Evolutionary conservation across 345 rosid genomes (phyloP).

Genomic region (Mercurialis annua): DNA sequence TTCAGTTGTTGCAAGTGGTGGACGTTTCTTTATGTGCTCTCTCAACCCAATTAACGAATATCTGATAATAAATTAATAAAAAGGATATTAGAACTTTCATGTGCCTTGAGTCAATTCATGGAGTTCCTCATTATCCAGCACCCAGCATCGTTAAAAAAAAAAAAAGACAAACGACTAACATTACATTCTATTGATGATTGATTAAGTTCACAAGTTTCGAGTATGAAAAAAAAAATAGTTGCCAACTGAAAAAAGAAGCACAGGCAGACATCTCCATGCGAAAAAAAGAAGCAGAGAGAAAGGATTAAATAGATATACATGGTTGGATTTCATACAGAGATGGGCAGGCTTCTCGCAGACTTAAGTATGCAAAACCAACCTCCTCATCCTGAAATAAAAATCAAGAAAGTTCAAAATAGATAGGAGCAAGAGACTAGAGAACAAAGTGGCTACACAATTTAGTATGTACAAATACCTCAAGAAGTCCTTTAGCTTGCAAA

Average conservation of each 20-base stretch:
- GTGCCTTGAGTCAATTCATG: background rate
- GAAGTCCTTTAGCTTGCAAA: slow-evolving; percentile 69
- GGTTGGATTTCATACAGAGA: slow-evolving; percentile 60
- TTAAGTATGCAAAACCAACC: slow-evolving; percentile 89
- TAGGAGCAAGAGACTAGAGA: slow-evolving; percentile 9
- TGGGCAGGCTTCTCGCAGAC: slow-evolving; percentile 87
- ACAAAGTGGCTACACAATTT: slow-evolving; percentile 4
- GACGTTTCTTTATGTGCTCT: slow-evolving; percentile 98
- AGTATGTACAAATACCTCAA: slow-evolving; percentile 61
- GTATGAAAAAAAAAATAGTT: background rate
- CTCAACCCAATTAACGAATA: slow-evolving; percentile 73
- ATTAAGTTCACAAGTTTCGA: background rate
- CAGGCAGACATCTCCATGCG: background rate
- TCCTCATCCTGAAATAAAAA: slow-evolving; percentile 58
- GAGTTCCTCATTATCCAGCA: background rate
- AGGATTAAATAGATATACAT: slow-evolving; percentile 14
- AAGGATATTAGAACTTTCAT: background rate
- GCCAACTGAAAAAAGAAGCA: background rate
- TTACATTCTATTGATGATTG: background rate
- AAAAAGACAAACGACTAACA: background rate
- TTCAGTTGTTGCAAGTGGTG: slow-evolving; percentile 91
- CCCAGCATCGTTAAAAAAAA: background rate
- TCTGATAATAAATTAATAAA: slow-evolving; percentile 34
- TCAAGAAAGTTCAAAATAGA: slow-evolving; percentile 9
- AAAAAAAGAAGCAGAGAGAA: slow-evolving; percentile 14